These are phyloP conservation scores for Saccharomycopsis guyanensis DNA, from an alignment of 805 yeast genomes.

Conservation along the genomic window DNA sequence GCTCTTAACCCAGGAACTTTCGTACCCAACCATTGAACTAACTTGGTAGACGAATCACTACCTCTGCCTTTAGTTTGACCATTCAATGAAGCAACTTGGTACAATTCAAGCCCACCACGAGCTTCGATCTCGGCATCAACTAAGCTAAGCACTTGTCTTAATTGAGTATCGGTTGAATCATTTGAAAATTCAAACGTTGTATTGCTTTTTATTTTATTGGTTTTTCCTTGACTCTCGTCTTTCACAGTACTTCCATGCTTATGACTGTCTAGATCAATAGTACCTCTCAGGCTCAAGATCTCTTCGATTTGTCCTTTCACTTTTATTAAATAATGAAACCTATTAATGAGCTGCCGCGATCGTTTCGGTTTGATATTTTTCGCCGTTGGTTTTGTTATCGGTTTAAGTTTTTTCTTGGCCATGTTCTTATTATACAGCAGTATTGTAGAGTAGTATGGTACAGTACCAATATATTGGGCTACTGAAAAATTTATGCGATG, in stretches of 20 bases:
- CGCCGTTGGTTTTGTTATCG: not conserved
- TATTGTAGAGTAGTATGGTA: no score
- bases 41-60: constrained; percentile 81
- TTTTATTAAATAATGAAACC: constrained; percentile 18
- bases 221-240: not conserved
- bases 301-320: constrained; percentile 6
- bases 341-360: constrained; percentile 16
- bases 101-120: constrained; percentile 70
- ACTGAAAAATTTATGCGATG: no score
- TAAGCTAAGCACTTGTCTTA: not conserved
- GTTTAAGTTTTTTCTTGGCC: not conserved
- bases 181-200: not conserved
- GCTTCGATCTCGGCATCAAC: constrained; percentile 39
- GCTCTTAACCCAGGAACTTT: constrained; percentile 30
- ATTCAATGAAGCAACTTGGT: constrained; percentile 77
- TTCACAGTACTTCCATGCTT: not conserved
- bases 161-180: not conserved
- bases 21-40: constrained; percentile 60
- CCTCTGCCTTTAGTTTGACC: constrained; percentile 80
- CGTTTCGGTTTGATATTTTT: constrained; percentile 13
- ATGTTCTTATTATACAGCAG: no score
- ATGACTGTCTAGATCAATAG: not conserved
- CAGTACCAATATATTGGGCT: no score
- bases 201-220: not conserved
- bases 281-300: not conserved